Evolutionary conservation across 257 asterid genomes (phyloP), one percentile per base, ranked within the genome.

Genomic region (Solanum corneliomulleri): DNA sequence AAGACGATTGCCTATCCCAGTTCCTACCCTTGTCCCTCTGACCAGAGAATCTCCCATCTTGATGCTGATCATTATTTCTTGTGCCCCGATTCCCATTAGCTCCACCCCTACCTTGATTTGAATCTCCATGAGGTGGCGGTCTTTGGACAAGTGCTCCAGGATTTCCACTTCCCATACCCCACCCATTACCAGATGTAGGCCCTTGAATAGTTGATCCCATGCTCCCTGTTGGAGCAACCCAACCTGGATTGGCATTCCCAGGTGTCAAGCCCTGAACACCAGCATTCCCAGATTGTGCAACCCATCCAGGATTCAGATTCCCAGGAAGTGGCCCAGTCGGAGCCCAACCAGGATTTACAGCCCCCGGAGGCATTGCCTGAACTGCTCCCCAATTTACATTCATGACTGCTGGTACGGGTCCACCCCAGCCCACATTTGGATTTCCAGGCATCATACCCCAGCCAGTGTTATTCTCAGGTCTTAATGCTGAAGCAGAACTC

Each of bases 401-500:
- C n/a, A 92, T 84, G 83, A 84, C 86, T 25, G 86, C 92, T 37
- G 94, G 92, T 11, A 88, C 85, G 2, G 92, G 92, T 86, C 93
- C 93, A 80, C 83, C 93, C 96, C 98, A 95, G 25, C 96, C 94
- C 92, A 90, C 89, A 89, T 93, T 94, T 9, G 92, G 92, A 87
- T 88, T 94, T 27, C 92, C 89, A 74, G 85, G 97, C 91, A 92
- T 49, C 42, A 93, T 16, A 9, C 92, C 93, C 99, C 99, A 95
- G 33, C 94, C 96, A 20, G 82, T 41, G 49, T 91, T 94, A 91
- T 91, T 94, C 60, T 92, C 94, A 44, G 95, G 93, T 66, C 93
- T 87, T 75, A 85, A 69, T 3, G 74, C 91, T 64, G 91, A 78
- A 72, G 91, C 85, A 71, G 94, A n/a, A 83, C 91, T 62, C 76